Base-by-base conservation (phyloP, 2,329 filamentous ascomycete species). In the Aschersonia sp. region DNA sequence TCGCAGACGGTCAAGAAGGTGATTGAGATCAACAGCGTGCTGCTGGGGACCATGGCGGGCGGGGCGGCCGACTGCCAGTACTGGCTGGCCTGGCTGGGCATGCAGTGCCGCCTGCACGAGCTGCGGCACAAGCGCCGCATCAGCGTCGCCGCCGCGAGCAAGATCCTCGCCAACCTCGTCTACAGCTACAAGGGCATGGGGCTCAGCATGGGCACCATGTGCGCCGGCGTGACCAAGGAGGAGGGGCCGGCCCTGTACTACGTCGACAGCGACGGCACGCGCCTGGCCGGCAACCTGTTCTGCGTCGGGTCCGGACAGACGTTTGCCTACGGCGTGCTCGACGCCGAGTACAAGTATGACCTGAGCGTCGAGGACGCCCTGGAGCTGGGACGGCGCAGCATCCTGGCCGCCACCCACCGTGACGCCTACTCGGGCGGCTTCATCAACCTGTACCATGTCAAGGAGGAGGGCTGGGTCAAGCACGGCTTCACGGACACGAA, bases 1-100 rank as follows among this genome's bases (percentile, higher is more conserved):
- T 94, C 87, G 70, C 92, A 98, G 76, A 98, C 92, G 47, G 92
- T 98, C 63, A 98, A 98, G 81, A 98, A 98, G 77, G 92, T 98
- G 57, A 97, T 98, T 63, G 88, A 95, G 76, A 95, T 95, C 75
- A 95, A 95, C 74, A 87, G 76, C 68, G 84, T 83, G 67, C 76
- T 98, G 68, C 71, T 98, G 60, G 92, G 92, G 55, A 98, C 92
- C 57, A 95, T 98, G 90, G 92, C 92, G 53, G 92, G 92, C 67
- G 92, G 92, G 70, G 92, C 92, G 62, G 92, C 92, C 67, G 92
- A 98, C 71, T 98, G 92, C 70, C 92, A 97, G 80, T 97, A 95
- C 78, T 98, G 92, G 92, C 84, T 98, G 54, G 89, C 88, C 62
- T 98, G 94, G 75, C 79, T 98, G 55, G 92, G 90, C 61, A 95